Percentiles rank a stretch among this genome's conserved stretches.
Conservation (phyloP, 768 basidiomycete genomes). For the Saitozyma sp. region DNA sequence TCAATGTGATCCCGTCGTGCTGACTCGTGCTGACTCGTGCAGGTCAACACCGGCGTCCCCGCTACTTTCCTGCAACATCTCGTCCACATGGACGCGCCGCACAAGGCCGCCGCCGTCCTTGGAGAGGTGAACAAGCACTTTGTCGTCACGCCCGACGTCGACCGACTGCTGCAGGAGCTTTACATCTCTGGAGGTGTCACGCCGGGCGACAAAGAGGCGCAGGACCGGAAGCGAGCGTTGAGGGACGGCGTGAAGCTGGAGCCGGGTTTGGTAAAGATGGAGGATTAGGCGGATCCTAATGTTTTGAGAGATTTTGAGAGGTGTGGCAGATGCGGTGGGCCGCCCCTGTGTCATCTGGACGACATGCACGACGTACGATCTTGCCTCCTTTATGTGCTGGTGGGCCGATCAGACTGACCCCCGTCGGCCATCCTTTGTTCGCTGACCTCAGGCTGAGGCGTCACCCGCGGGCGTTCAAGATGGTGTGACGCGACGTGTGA, state of each 20-base stretch:
- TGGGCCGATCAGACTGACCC: not conserved
- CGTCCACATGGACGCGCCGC: slow-evolving; percentile 65
- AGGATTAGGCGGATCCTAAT: slow-evolving; percentile 9
- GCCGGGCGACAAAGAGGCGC: slow-evolving; percentile 39
- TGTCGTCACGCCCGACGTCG: slow-evolving; percentile 78
- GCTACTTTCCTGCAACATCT: slow-evolving; percentile 88
- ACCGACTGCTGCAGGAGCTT: slow-evolving; percentile 68
- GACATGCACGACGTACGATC: not conserved
- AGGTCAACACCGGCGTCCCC: slow-evolving; percentile 80
- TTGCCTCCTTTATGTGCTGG: not conserved
- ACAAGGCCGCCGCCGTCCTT: slow-evolving; percentile 67
- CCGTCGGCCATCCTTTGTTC: not conserved
- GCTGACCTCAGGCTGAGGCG: not conserved
- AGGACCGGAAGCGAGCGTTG: slow-evolving; percentile 12
- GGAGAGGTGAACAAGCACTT: slow-evolving; percentile 87
- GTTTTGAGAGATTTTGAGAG: not conserved
- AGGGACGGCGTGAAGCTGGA: slow-evolving; percentile 16
- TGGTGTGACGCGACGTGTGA: too few relatives aligned
- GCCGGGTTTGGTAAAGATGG: slow-evolving; percentile 37
- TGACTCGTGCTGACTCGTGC: slow-evolving; percentile 1
- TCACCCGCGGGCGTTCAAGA: not conserved
- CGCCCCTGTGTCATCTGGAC: not conserved
- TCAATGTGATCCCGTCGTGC: not conserved
- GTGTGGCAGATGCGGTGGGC: not conserved
- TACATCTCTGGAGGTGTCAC: slow-evolving; percentile 54